Evolutionary conservation across 2,329 filamentous ascomycete species (phyloP), one percentile per base, ranked within the genome.

Genomic region (Monilinia aucupariae): DNA sequence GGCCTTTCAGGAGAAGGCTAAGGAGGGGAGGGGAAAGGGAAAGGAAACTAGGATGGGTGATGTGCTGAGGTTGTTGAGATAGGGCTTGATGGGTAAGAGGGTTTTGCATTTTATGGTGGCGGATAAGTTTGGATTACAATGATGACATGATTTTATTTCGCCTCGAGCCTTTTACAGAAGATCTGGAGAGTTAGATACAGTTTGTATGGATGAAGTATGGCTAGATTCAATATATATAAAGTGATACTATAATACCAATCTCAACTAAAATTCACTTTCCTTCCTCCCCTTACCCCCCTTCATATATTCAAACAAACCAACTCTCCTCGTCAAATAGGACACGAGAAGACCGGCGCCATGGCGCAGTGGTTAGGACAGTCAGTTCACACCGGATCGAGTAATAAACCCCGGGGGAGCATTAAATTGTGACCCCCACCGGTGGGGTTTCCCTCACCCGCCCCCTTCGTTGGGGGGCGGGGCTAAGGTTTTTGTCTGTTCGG

Each of bases 1-100:
- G 70, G 91, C 91, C 0, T 94, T 96, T 76, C 83, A 86, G 64
- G 92, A 96, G 76, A 89, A 87, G 64, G 76, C 75, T 5, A 81
- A 82, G 65, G 53, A 58, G 13, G 8, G 41, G 9, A 80, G 82
- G 68, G 84, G 80, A 72, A 79, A 79, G 34, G 83, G 84, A 68
- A 82, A 75, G 59, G 76, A 74, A 63, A 84, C 83, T 17, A 77
- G 84, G 5, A 78, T 86, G 76, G 82, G 77, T 25, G 82, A 85
- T 71, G 77, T 85, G 55, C 66, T 77, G 64, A 82, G 79, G 72
- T 72, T 85, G 48, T 51, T 69, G 61, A 37, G 39, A 50, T 64
- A 30, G 56, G 22, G 41, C n/a, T 54, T 50, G 27, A 12, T 34
- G 27, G 15, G 7, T 13, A 9, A 37, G 6, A 13, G 13, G 8